These are phyloP conservation scores for Aspergillus bombycis DNA, from an alignment of 2,329 filamentous ascomycete species.

Conservation along the genomic window DNA sequence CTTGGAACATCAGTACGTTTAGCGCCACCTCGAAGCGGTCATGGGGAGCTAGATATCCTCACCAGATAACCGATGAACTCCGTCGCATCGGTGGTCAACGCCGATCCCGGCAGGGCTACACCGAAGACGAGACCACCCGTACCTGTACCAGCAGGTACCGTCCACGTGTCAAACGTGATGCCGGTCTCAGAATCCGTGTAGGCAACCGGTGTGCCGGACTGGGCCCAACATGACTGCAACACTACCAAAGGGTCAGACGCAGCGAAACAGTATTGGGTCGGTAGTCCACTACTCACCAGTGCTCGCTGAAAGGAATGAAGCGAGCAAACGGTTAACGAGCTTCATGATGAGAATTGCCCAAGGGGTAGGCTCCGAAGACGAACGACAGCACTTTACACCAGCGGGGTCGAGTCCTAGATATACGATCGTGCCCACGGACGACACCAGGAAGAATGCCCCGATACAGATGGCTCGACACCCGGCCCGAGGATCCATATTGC, in stretches of 20 bases:
- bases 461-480: slow-evolving; percentile 3
- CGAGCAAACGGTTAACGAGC: slow-evolving; percentile 7
- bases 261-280: not conserved
- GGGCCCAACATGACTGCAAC: slow-evolving; percentile 13
- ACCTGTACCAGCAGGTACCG: slow-evolving; percentile 44
- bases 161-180: slow-evolving; percentile 58
- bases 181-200: slow-evolving; percentile 55
- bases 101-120: slow-evolving; percentile 56
- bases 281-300: not conserved
- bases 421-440: slow-evolving; percentile 2
- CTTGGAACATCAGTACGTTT: slow-evolving; percentile 32
- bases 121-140: slow-evolving; percentile 57
- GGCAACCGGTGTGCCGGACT: slow-evolving; percentile 13
- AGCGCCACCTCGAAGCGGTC: not conserved
- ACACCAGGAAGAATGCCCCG: not conserved
- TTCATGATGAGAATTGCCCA: slow-evolving; percentile 5
- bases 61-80: slow-evolving; percentile 66
- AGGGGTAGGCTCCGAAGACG: not conserved
- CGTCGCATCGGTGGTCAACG: slow-evolving; percentile 50
- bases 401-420: slow-evolving; percentile 5
- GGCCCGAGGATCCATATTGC: slow-evolving; percentile 6
- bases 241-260: slow-evolving; percentile 7
- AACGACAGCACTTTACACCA: not conserved
- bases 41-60: slow-evolving; percentile 20
- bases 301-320: slow-evolving; percentile 7